These are phyloP conservation scores for Phaeophleospora eucalypticola DNA, from an alignment of 2,329 filamentous ascomycete genomes.

Conservation along the genomic window DNA sequence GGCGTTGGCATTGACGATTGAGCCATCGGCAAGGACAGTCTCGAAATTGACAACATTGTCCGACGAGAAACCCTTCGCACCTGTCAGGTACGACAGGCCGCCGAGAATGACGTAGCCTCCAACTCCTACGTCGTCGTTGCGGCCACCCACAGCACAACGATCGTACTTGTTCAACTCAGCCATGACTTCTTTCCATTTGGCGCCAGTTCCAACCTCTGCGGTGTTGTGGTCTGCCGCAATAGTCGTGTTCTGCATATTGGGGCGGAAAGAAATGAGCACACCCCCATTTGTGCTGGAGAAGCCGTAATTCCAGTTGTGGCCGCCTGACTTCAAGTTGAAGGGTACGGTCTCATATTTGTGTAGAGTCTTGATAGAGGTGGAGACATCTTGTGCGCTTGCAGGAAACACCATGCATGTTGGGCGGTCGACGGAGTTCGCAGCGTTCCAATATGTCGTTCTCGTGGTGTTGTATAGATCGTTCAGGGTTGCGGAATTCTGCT, in stretches of 20 bases:
- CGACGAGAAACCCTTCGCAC: constrained; percentile 44
- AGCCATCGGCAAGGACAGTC: constrained; percentile 31
- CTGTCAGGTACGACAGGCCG: not conserved
- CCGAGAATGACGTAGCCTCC: not conserved
- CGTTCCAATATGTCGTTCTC: constrained; percentile 6
- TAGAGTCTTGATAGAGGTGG: constrained; percentile 6
- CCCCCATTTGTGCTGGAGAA: constrained; percentile 7
- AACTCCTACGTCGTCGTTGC: not conserved
- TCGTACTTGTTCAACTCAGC: not conserved
- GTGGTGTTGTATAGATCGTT: not conserved
- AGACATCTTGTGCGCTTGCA: constrained; percentile 9
- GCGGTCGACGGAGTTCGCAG: constrained; percentile 4
- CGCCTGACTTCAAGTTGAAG: constrained; percentile 7
- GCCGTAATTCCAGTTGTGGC: constrained; percentile 8
- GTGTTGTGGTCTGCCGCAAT: not conserved
- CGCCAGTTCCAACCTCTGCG: constrained; percentile 1
- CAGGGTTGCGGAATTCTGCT: not conserved
- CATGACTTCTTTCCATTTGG: not conserved
- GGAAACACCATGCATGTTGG: constrained; percentile 11
- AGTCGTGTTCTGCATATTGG: not conserved
- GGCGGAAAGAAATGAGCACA: constrained; percentile 5
- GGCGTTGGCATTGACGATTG: constrained; percentile 37
- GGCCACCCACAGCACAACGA: not conserved
- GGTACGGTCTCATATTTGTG: constrained; percentile 1
- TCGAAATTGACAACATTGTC: constrained; percentile 35